Base-by-base conservation (phyloP, 129 eudicot genomes). In the Pseudognaphalium luteoalbum region DNA sequence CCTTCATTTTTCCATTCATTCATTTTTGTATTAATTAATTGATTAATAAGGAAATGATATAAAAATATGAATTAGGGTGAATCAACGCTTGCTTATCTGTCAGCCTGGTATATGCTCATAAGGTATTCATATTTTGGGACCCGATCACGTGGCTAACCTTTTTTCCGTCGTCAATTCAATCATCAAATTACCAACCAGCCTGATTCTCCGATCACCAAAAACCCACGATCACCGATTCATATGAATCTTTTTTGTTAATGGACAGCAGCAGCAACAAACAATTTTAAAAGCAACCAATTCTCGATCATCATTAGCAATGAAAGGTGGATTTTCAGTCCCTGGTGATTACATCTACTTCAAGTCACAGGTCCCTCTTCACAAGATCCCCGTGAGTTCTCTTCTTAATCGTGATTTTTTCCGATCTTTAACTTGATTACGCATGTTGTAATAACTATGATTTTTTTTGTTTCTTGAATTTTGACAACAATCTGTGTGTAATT, bases 331-430 rank as follows among this genome's bases (percentile, higher is more conserved):
- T 68, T 85, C 92, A 79, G 88, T 89, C 37, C 99, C 99, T 64
- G 99, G 99, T 71, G 99, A 94, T 86, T 94, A 91, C 89, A 82
- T 89, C 85, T 80, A 94, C 89, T 94, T 94, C 99, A 94, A 94
- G 92, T 94, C 99, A 19, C 97, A 91, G 78, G 99, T 94, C 59
- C 97, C 99, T 74, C 96, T 94, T 71, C 99, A 94, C 86, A 94
- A 91, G 93, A 94, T 94, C 90, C 99, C 99, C 39, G 99, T 94
- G 73, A 79, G 90, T 79, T 33, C 10, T 61, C 34, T 25, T 29
- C 28, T 4, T 30, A 15, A 11, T 63, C 9, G 3, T 60, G 7
- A 30, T 21, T 78, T 25, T 6, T 4, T 37, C 72, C 4, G 29
- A 63, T 79, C 42, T 59, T 34, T 35, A 6, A 54, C 72, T 71